These are phyloP conservation scores for Trichoderma sp. DNA, from an alignment of 2,329 filamentous ascomycete species.

Conservation along the genomic window DNA sequence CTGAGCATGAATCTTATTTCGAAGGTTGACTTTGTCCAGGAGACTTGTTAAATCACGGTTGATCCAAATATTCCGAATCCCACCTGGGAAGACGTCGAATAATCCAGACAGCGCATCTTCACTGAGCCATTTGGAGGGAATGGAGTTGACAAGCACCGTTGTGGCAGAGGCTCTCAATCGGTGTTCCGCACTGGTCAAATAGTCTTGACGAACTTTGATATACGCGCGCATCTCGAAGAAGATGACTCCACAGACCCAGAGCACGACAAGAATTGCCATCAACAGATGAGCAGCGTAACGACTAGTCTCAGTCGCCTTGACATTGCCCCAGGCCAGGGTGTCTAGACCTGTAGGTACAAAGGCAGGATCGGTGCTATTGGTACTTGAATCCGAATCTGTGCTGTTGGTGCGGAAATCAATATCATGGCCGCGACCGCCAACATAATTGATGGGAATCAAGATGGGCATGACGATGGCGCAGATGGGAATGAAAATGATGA, in stretches of 20 bases:
- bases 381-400: slow-evolving; percentile 7
- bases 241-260: slow-evolving; percentile 84
- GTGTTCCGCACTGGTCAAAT: slow-evolving; percentile 91
- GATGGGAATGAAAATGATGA: slow-evolving; percentile 89
- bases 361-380: slow-evolving; percentile 26
- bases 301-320: slow-evolving; percentile 60
- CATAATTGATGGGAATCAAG: slow-evolving; percentile 78
- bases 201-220: slow-evolving; percentile 89
- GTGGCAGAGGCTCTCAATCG: slow-evolving; percentile 90
- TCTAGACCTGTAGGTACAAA: slow-evolving; percentile 62
- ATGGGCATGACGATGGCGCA: slow-evolving; percentile 77
- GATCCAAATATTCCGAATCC: slow-evolving; percentile 93
- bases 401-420: slow-evolving; percentile 40
- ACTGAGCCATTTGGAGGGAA: slow-evolving; percentile 86
- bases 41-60: slow-evolving; percentile 85
- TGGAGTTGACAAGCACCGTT: slow-evolving; percentile 87
- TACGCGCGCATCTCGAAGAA: slow-evolving; percentile 84
- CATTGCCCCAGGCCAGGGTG: slow-evolving; percentile 82
- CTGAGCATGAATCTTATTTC: slow-evolving; percentile 65
- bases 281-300: slow-evolving; percentile 84
- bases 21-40: slow-evolving; percentile 75
- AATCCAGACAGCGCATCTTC: slow-evolving; percentile 76
- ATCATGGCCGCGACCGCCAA: slow-evolving; percentile 64
- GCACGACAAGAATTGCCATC: slow-evolving; percentile 71
- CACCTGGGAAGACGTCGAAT: slow-evolving; percentile 95